Evolutionary conservation across 495 filamentous ascomycete species (phyloP), one percentile per base, ranked within the genome.

Genomic region (Aspergillus leporis): DNA sequence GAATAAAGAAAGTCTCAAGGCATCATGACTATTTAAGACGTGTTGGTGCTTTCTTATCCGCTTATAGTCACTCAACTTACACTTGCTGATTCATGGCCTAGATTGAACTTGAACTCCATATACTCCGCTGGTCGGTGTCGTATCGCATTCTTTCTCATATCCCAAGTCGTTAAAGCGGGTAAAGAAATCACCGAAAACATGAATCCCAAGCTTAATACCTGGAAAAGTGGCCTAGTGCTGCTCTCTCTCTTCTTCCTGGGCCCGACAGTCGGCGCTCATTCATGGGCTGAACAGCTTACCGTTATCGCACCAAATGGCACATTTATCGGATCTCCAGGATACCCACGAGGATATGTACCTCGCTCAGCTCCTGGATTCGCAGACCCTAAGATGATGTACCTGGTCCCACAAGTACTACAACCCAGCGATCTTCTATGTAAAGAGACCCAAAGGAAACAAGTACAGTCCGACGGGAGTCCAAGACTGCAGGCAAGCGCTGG

Each of bases 211-310:
- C 22, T 57, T 7, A 52, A 19, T 31, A 36, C 50, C 13, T 23
- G 19, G 12, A 40, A 32, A 36, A 32, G 22, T 4, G 25, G 43
- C 3, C 31, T 67, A 53, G 30, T 53, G 41, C 61, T 63, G 53
- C 59, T 74, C 8, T 18, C 8, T 38, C 34, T 77, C 50, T 22
- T 62, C 16, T 66, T 79, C 21, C 66, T 81, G 32, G 56, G 73
- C 19, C 59, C 67, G 30, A 68, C 71, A 36, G 66, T 74, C 25
- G 58, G 61, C 45, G 87, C 81, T 23, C 91, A 96, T 72, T 84
- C 87, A 40, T 97, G 93, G 93, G 79, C 92, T 16, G 91, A 95
- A 67, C 70, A 87, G 57, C 71, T 91, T 23, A 76, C 69, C n/a
- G 80, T 85, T 31, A 85, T 97, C 73, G 81, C 85, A 43, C 68